These are phyloP conservation scores for Diaporthe ilicicola DNA, from an alignment of 2,329 filamentous ascomycete species.

Conservation along the genomic window DNA sequence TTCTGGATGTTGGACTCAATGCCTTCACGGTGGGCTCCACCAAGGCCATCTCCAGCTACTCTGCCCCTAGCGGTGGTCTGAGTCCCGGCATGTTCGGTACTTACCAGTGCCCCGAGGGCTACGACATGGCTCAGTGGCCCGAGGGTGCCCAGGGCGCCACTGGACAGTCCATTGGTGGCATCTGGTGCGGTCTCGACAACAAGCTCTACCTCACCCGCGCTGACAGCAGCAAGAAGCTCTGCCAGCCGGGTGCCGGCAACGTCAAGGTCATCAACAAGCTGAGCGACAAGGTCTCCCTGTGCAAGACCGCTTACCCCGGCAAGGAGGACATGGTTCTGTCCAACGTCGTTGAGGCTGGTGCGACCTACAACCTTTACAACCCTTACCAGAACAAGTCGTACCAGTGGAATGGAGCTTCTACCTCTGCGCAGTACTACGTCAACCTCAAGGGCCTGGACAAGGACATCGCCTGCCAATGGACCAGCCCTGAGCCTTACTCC, in stretches of 20 bases:
- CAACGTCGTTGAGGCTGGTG: conserved; percentile 66
- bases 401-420: conserved; percentile 75
- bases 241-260: conserved; percentile 74
- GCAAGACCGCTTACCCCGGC: conserved; percentile 96
- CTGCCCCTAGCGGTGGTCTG: conserved; percentile 72
- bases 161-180: conserved; percentile 86
- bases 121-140: conserved; percentile 94
- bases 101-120: conserved; percentile 90
- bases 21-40: conserved; percentile 28
- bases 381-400: conserved; percentile 79
- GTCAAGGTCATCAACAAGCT: conserved; percentile 82
- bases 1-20: conserved; percentile 63
- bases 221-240: conserved; percentile 70
- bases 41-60: conserved; percentile 69
- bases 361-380: conserved; percentile 73
- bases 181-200: conserved; percentile 78
- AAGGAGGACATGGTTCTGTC: conserved; percentile 89
- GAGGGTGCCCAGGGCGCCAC: conserved; percentile 74
- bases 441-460: conserved; percentile 79
- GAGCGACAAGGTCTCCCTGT: conserved; percentile 72
- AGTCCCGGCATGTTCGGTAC: conserved; percentile 78
- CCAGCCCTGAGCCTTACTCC: conserved; percentile 50
- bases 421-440: conserved; percentile 96
- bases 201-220: conserved; percentile 81
- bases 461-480: conserved; percentile 80